A percentile compares a stretch with the other conserved stretches of the same genome.
Conservation (phyloP, 148 eudicot genomes). For the Rhododendron ferrugineum region DNA sequence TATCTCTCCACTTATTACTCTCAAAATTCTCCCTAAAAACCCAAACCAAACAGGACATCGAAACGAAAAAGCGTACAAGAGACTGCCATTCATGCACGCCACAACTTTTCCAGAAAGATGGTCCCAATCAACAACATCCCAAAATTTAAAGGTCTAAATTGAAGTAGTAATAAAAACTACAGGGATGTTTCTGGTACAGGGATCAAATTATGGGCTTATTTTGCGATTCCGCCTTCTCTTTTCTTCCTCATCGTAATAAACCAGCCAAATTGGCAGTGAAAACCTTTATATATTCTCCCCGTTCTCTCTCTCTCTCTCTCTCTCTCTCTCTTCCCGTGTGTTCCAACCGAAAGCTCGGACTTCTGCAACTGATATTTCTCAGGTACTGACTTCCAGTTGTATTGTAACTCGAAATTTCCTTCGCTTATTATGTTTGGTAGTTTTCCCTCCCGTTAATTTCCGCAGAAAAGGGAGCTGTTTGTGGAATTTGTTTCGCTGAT, state of each 20-base stretch:
- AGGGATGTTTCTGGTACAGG: neutral
- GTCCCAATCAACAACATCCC: neutral
- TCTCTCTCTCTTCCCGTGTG: neutral
- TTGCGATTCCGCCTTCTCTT: neutral
- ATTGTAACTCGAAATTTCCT: neutral
- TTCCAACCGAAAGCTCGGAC: neutral
- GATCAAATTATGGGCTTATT: neutral
- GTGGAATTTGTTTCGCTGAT: neutral
- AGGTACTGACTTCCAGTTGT: neutral
- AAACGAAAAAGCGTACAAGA: neutral
- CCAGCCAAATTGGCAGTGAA: neutral
- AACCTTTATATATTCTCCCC: neutral
- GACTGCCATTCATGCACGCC: neutral
- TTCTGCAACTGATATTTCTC: slow-evolving; percentile 6
- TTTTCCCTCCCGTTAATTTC: neutral
- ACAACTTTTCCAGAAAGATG: neutral
- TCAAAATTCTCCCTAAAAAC: too few relatives aligned
- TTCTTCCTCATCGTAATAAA: neutral
- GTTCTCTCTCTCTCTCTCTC: neutral
- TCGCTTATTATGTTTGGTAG: neutral
- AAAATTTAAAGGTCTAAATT: neutral
- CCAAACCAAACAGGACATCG: too few relatives aligned
- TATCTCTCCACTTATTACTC: too few relatives aligned
- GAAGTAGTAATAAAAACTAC: neutral
- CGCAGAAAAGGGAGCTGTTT: neutral